These are phyloP conservation scores for Casaregolazyma suthepensis DNA, from an alignment of 1,139 yeast genomes.

Conservation along the genomic window DNA sequence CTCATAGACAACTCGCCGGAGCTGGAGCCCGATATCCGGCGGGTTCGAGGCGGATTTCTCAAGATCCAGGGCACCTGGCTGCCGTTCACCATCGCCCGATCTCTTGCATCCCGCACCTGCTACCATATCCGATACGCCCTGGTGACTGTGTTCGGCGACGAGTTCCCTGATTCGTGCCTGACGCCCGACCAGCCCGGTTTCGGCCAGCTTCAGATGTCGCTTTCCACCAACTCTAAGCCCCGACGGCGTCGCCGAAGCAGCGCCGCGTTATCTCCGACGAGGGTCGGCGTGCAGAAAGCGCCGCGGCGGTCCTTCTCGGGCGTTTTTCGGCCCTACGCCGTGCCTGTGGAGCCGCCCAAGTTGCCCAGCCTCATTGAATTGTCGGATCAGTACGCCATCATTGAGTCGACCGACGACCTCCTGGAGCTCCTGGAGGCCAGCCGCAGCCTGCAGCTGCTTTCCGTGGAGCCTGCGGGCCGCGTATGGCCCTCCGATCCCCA, in stretches of 20 bases:
- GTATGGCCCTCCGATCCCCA: constrained; percentile 18
- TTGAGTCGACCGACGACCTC: constrained; percentile 27
- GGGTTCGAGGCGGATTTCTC: constrained; percentile 86
- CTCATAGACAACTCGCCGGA: constrained; percentile 69
- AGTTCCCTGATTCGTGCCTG: constrained; percentile 66
- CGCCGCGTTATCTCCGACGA: background rate
- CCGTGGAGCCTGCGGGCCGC: constrained; percentile 27
- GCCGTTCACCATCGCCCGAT: constrained; percentile 62
- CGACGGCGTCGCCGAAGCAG: constrained; percentile 9
- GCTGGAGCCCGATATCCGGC: constrained; percentile 56
- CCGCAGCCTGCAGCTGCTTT: constrained; percentile 36
- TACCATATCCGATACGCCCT: constrained; percentile 69
- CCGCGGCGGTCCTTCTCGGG: constrained; percentile 1
- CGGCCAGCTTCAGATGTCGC: constrained; percentile 38
- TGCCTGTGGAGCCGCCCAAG: constrained; percentile 16
- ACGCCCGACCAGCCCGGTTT: constrained; percentile 60
- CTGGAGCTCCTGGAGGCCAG: constrained; percentile 38
- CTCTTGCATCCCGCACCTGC: constrained; percentile 70
- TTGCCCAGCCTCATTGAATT: constrained; percentile 13
- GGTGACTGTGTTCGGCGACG: constrained; percentile 73
- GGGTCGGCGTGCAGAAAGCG: background rate
- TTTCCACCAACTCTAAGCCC: constrained; percentile 11
- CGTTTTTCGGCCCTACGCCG: constrained; percentile 19
- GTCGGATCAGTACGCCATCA: constrained; percentile 15
- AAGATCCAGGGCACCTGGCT: constrained; percentile 97